These are phyloP conservation scores for Clarireedia homoeocarpa DNA, from an alignment of 2,329 filamentous ascomycete genomes.

Conservation along the genomic window DNA sequence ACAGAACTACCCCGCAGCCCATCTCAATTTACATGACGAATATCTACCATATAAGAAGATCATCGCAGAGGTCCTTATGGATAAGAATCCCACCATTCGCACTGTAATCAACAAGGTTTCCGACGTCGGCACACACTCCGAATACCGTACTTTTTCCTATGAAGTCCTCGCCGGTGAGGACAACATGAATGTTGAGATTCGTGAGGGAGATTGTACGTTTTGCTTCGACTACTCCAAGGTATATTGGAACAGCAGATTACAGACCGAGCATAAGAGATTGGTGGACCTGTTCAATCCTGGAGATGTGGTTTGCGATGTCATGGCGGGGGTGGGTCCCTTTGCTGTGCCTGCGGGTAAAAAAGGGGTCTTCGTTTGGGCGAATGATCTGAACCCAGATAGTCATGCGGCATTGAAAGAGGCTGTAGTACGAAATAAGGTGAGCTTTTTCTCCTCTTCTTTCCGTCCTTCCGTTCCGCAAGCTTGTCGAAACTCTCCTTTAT, in stretches of 20 bases:
- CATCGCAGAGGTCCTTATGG: constrained; percentile 76
- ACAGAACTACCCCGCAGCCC: constrained; percentile 44
- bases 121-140: constrained; percentile 75
- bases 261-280: constrained; percentile 80
- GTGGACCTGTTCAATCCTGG: constrained; percentile 70
- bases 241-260: constrained; percentile 93
- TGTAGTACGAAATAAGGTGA: constrained; percentile 71
- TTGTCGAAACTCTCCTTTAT: neutral
- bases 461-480: neutral
- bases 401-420: constrained; percentile 64
- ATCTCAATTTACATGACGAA: constrained; percentile 78
- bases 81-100: constrained; percentile 75
- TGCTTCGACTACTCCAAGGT: constrained; percentile 91
- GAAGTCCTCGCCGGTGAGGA: constrained; percentile 78
- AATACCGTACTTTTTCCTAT: constrained; percentile 88
- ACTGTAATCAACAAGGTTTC: constrained; percentile 97
- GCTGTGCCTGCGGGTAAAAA: constrained; percentile 86
- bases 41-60: constrained; percentile 81
- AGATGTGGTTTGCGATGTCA: constrained; percentile 89
- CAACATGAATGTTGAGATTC: constrained; percentile 75
- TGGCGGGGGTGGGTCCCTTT: constrained; percentile 96
- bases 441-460: constrained; percentile 7
- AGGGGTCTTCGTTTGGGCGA: constrained; percentile 88
- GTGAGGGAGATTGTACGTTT: constrained; percentile 80
- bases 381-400: constrained; percentile 92